phyloP scores from a whole-genome alignment of 108 stramenopile genomes.

The Seminavis robusta region DNA sequence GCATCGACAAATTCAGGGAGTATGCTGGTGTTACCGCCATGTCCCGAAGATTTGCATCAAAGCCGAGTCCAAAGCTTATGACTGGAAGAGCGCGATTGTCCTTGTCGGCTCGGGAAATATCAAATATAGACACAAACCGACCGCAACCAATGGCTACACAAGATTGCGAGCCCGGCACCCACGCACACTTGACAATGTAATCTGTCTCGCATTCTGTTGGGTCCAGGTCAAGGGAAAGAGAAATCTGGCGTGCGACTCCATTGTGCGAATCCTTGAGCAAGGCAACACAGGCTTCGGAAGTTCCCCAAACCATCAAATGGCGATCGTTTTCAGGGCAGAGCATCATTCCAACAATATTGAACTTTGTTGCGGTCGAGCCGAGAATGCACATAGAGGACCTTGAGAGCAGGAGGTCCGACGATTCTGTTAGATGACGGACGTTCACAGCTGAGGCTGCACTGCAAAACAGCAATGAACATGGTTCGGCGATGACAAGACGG shows the following conservation, averaged over 20 bases:
- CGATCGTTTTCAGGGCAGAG: conserved; percentile 57
- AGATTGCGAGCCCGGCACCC: conserved; percentile 61
- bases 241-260: conserved; percentile 44
- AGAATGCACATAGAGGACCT: conserved; percentile 50
- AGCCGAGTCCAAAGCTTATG: conserved; percentile 18
- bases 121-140: conserved; percentile 56
- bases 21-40: conserved; percentile 20
- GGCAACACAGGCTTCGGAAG: conserved; percentile 46
- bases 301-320: conserved; percentile 67
- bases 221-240: conserved; percentile 47
- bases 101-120: conserved; percentile 24
- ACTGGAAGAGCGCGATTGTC: conserved; percentile 8
- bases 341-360: conserved; percentile 53
- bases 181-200: conserved; percentile 54
- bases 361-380: conserved; percentile 39
- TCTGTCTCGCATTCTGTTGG: conserved; percentile 54
- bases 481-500: conserved; percentile 54
- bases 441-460: conserved; percentile 47
- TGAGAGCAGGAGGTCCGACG: conserved; percentile 26
- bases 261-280: conserved; percentile 43
- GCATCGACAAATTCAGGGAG: too few relatives aligned
- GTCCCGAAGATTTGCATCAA: conserved; percentile 29
- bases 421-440: conserved; percentile 24
- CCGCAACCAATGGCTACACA: conserved; percentile 53
- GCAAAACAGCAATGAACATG: conserved; percentile 56